Percentiles rank a stretch among this genome's conserved stretches.
Conservation (phyloP, 192 early-diverging fungal genomes). For the Coemansia sp. region DNA sequence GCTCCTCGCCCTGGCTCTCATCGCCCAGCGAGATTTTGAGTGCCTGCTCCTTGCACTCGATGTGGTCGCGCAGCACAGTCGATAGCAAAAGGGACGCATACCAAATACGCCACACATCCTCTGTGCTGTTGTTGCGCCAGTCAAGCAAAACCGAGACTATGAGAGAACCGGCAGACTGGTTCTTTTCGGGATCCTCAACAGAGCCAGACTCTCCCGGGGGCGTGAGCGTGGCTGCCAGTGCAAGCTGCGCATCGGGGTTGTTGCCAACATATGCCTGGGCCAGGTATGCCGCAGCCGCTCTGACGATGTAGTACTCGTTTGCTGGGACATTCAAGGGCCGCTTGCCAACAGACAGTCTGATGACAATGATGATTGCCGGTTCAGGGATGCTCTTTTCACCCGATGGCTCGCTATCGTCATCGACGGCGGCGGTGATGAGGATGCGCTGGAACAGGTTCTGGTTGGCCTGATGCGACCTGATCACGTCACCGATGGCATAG, state of each 20-base stretch:
- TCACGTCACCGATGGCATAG: conserved; percentile 79
- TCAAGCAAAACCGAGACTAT: conserved; percentile 77
- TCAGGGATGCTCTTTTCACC: conserved; percentile 57
- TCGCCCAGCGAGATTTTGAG: conserved; percentile 73
- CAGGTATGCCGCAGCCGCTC: conserved; percentile 81
- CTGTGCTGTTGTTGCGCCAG: conserved; percentile 57
- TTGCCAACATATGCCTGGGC: conserved; percentile 75
- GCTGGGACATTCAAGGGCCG: conserved; percentile 42
- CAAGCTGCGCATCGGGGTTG: conserved; percentile 86
- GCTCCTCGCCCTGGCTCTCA: conserved; percentile 69
- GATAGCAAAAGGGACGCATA: conserved; percentile 82
- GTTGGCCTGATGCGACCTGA: conserved; percentile 70
- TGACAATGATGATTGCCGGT: conserved; percentile 75
- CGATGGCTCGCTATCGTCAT: conserved; percentile 15
- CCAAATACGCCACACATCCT: conserved; percentile 86
- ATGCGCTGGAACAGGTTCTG: conserved; percentile 74
- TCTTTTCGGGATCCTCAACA: conserved; percentile 17
- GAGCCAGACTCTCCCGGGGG: conserved; percentile 49
- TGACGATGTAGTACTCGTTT: conserved; percentile 63
- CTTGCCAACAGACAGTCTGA: conserved; percentile 69
- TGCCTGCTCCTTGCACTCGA: conserved; percentile 72
- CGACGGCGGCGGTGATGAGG: conserved; percentile 59
- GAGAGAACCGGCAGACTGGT: conserved; percentile 84
- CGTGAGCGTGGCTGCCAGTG: conserved; percentile 79
- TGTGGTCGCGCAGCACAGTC: conserved; percentile 72